Percentiles rank a stretch among this genome's conserved stretches.
These are phyloP conservation scores for Flaveria sonorensis DNA, from an alignment of 129 eudicot genomes.

Conservation along the genomic window DNA sequence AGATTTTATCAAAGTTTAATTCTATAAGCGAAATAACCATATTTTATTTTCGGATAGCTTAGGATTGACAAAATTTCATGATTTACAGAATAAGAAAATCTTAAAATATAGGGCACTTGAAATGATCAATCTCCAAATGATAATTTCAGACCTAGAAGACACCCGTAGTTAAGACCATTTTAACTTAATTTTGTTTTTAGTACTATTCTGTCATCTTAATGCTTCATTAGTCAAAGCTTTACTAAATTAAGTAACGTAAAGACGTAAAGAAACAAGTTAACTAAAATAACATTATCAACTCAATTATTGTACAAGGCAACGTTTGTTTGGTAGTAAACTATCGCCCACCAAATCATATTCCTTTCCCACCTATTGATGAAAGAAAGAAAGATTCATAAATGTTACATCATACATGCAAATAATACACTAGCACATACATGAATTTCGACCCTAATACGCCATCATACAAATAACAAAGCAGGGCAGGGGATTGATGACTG, in stretches of 20 bases:
- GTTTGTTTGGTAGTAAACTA: constrained; percentile 13
- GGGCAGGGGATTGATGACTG: not conserved
- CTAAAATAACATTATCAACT: not conserved
- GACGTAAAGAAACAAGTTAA: not conserved
- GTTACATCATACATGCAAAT: constrained; percentile 5
- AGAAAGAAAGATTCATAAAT: not conserved
- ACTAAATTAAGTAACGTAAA: no score
- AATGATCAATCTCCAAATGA: not conserved
- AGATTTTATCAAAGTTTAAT: not conserved
- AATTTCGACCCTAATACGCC: constrained; percentile 18
- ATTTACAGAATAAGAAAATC: not conserved
- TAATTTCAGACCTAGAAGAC: no score
- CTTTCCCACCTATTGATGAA: constrained; percentile 12
- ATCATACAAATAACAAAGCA: constrained; percentile 6
- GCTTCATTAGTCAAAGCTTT: no score
- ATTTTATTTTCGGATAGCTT: not conserved
- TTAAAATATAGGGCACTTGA: not conserved
- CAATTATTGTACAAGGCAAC: not conserved
- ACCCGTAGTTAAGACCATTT: no score
- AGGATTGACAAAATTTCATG: not conserved
- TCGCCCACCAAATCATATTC: constrained; percentile 23
- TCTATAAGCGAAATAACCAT: not conserved
- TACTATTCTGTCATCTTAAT: no score
- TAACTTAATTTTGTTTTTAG: no score
- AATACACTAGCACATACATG: constrained; percentile 18